These are phyloP conservation scores for Suillus bovinus DNA, from an alignment of 768 basidiomycete species.

Conservation along the genomic window DNA sequence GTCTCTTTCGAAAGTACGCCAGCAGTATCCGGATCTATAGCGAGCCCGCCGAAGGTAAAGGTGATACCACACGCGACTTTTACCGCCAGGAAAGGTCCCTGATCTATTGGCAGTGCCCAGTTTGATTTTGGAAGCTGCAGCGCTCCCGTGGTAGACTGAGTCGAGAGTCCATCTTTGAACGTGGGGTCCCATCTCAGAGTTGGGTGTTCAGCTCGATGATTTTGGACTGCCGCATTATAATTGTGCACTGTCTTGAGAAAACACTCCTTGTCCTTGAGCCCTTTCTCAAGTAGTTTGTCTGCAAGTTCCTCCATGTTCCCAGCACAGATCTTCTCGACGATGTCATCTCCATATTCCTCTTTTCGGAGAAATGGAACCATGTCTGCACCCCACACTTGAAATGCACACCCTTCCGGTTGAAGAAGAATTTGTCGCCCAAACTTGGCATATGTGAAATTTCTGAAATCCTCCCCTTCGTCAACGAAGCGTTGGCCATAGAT, in stretches of 20 bases:
- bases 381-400: slow-evolving; percentile 65
- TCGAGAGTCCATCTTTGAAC: slow-evolving; percentile 61
- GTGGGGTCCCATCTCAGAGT: slow-evolving; percentile 56
- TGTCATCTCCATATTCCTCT: slow-evolving; percentile 66
- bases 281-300: slow-evolving; percentile 42
- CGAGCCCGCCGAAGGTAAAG: slow-evolving; percentile 72
- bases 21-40: slow-evolving; percentile 55
- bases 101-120: slow-evolving; percentile 61
- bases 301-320: slow-evolving; percentile 51
- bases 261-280: slow-evolving; percentile 41
- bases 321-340: slow-evolving; percentile 57
- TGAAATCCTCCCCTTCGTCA: slow-evolving; percentile 71
- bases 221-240: slow-evolving; percentile 52
- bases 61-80: slow-evolving; percentile 71
- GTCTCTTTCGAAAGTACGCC: slow-evolving; percentile 47
- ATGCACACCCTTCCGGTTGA: slow-evolving; percentile 60
- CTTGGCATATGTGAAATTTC: slow-evolving; percentile 74
- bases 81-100: slow-evolving; percentile 60
- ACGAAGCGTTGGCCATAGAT: slow-evolving; percentile 58
- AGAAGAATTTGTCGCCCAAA: slow-evolving; percentile 60
- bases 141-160: slow-evolving; percentile 38
- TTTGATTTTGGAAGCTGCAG: slow-evolving; percentile 60
- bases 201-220: slow-evolving; percentile 37
- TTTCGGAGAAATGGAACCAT: slow-evolving; percentile 44
- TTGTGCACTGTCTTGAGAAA: slow-evolving; percentile 48